These are phyloP conservation scores for Suhomyces tanzawaensis DNA, from an alignment of 805 yeast genomes.

Conservation along the genomic window DNA sequence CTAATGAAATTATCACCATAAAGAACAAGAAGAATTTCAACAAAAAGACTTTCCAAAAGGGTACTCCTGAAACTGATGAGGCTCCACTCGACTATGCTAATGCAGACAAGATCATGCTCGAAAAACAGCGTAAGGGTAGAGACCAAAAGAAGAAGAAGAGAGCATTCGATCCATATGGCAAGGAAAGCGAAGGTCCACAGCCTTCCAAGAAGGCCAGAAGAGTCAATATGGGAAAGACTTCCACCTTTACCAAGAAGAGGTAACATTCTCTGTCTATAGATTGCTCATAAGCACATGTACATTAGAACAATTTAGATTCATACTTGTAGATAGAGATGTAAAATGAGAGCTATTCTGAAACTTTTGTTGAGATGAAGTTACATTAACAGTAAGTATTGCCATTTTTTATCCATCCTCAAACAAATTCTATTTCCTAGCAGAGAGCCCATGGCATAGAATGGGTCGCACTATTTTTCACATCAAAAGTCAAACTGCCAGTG, in stretches of 20 bases:
- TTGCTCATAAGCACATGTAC: no score
- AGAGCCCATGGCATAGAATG: no score
- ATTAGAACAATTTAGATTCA: no score
- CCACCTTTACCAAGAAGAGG: constrained; percentile 30
- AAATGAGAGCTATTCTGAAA: no score
- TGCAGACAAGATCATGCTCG: constrained; percentile 41
- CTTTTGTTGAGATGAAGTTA: no score
- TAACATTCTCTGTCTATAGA: no score
- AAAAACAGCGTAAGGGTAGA: constrained; percentile 10
- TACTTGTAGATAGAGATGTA: no score
- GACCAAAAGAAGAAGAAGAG: constrained; percentile 28
- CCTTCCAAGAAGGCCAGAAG: constrained; percentile 48
- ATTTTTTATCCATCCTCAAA: no score
- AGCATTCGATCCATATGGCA: constrained; percentile 60
- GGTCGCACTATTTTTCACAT: no score
- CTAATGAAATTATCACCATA: constrained; percentile 42
- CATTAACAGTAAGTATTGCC: no score
- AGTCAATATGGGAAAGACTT: constrained; percentile 33
- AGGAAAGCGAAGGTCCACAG: constrained; percentile 49
- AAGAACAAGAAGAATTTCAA: constrained; percentile 18
- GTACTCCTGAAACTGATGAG: constrained; percentile 10
- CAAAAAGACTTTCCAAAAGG: constrained; percentile 6
- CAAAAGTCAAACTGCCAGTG: no score
- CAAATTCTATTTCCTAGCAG: no score
- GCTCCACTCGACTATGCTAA: constrained; percentile 44